phyloP scores from a whole-genome alignment of 495 filamentous ascomycete species.

The Podospora australis region DNA sequence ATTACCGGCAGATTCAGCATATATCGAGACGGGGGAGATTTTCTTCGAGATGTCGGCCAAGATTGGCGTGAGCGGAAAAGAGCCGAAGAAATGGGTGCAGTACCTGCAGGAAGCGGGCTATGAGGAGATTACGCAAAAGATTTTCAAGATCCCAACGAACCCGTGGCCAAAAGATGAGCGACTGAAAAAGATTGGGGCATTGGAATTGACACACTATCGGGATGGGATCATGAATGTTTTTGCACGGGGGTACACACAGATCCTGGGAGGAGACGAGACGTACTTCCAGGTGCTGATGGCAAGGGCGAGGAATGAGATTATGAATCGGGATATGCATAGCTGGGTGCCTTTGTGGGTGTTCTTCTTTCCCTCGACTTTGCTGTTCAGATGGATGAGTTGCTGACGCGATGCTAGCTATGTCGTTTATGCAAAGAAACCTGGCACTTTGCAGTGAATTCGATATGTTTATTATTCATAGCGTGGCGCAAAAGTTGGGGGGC shows the following conservation, averaged over 20 bases:
- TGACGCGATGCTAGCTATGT: not conserved
- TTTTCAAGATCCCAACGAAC: slow-evolving; percentile 45
- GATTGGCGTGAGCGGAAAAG: slow-evolving; percentile 23
- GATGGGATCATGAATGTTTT: slow-evolving; percentile 11
- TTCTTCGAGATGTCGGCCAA: slow-evolving; percentile 6
- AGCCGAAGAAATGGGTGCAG: slow-evolving; percentile 27
- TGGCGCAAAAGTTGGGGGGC: no score
- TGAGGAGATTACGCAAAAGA: slow-evolving; percentile 37
- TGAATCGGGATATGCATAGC: slow-evolving; percentile 9
- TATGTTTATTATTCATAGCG: no score
- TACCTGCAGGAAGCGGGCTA: slow-evolving; percentile 37
- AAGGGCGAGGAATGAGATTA: slow-evolving; percentile 4
- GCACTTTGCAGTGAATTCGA: not conserved
- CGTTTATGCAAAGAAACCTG: not conserved
- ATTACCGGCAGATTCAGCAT: slow-evolving; percentile 13
- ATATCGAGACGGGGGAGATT: slow-evolving; percentile 12
- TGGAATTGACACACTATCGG: slow-evolving; percentile 23
- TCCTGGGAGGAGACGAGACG: slow-evolving; percentile 6
- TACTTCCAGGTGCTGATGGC: slow-evolving; percentile 12
- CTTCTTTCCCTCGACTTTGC: not conserved
- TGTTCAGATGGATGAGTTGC: not conserved
- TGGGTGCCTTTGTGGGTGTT: slow-evolving; percentile 8
- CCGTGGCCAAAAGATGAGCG: slow-evolving; percentile 46
- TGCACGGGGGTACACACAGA: slow-evolving; percentile 7
- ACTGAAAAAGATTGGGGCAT: slow-evolving; percentile 44